Conservation (phyloP, 805 yeast species). For the Candida boleticola region DNA sequence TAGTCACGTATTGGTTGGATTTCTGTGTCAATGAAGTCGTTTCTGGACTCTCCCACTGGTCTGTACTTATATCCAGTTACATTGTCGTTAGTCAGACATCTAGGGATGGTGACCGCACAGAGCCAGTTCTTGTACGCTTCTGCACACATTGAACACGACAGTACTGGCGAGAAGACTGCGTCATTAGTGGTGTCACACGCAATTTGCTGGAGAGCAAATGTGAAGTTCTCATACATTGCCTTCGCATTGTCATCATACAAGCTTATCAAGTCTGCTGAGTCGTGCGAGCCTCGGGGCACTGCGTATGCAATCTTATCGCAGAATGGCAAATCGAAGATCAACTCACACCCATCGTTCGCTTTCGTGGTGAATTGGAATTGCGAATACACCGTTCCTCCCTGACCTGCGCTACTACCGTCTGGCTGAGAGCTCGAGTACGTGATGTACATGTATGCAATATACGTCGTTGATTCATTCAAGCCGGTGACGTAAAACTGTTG, state of each 20-base stretch:
- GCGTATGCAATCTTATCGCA: constrained; percentile 84
- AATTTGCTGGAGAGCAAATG: constrained; percentile 70
- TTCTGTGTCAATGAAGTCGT: constrained; percentile 48
- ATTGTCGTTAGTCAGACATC: constrained; percentile 60
- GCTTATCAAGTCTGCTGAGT: constrained; percentile 15
- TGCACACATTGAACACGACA: constrained; percentile 72
- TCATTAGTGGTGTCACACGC: constrained; percentile 71
- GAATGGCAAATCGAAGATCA: constrained; percentile 72
- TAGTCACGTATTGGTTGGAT: constrained; percentile 58
- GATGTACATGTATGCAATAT: constrained; percentile 62
- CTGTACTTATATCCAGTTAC: constrained; percentile 46
- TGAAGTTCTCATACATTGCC: constrained; percentile 59
- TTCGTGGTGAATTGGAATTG: constrained; percentile 58
- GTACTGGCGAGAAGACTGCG: constrained; percentile 69
- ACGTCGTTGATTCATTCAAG: constrained; percentile 57
- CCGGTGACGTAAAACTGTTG: constrained; percentile 65
- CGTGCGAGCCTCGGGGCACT: constrained; percentile 52
- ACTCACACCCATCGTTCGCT: constrained; percentile 57
- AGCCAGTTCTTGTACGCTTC: constrained; percentile 80
- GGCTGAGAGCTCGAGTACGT: constrained; percentile 33
- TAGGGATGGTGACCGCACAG: constrained; percentile 83
- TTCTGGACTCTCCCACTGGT: constrained; percentile 54
- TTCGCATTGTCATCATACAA: constrained; percentile 67
- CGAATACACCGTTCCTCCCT: constrained; percentile 65
- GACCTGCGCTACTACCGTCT: neutral